Evolutionary conservation across 345 rosid genomes (phyloP).

Genomic region (Garcia nutans): DNA sequence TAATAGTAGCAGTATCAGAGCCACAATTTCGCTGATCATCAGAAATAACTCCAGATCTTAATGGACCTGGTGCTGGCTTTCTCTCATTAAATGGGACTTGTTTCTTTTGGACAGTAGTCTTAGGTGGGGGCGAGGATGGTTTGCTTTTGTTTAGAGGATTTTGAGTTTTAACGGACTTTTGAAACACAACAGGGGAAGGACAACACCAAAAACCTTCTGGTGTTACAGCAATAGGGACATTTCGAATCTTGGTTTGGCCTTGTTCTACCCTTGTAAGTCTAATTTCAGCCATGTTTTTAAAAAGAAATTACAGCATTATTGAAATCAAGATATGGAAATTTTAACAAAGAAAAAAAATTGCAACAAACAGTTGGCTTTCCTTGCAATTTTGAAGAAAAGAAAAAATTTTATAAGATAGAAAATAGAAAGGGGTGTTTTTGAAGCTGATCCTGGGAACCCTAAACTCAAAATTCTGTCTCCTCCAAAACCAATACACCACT

Average conservation of each 20-base stretch:
- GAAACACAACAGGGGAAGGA: constrained; percentile 92
- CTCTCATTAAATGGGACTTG: constrained; percentile 49
- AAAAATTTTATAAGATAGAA: not conserved
- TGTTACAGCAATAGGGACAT: constrained; percentile 92
- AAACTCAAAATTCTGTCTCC: not conserved
- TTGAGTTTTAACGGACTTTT: constrained; percentile 69
- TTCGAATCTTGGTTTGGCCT: constrained; percentile 79
- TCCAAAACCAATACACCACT: not conserved
- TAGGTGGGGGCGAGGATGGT: constrained; percentile 61
- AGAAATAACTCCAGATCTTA: constrained; percentile 47
- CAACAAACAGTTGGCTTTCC: constrained; percentile 11
- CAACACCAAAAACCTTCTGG: constrained; percentile 99
- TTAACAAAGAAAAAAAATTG: constrained; percentile 10
- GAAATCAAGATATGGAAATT: constrained; percentile 15
- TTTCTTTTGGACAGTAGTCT: constrained; percentile 46
- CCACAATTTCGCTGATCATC: constrained; percentile 48
- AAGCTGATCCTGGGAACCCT: not conserved
- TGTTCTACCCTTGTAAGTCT: constrained; percentile 66
- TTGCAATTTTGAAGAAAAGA: not conserved
- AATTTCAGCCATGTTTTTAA: constrained; percentile 74
- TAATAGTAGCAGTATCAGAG: constrained; percentile 36
- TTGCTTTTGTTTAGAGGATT: constrained; percentile 62
- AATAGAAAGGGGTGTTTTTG: not conserved
- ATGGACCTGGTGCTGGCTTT: constrained; percentile 49
- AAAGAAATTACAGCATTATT: constrained; percentile 32